Evolutionary conservation across 148 eudicot genomes (phyloP), one percentile per base, ranked within the genome.

Genomic region (Amaranthus palmeri): DNA sequence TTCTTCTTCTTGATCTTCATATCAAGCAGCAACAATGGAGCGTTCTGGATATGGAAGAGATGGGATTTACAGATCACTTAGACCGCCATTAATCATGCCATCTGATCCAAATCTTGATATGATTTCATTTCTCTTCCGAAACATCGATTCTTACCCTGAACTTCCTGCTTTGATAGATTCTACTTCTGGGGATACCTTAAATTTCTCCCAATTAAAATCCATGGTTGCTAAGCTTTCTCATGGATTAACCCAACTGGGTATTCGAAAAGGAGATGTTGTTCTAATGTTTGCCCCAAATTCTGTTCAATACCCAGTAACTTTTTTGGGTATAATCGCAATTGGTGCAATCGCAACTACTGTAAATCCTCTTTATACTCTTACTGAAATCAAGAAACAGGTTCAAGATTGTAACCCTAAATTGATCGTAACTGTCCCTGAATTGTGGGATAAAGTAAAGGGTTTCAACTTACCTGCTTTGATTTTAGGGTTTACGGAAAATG

Each of bases 321-420:
- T 88, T 74, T 81, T 83, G 57, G 86, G 86, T 4, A 61, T 86
- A 67, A 56, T 85, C 51, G 90, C 88, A 15, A 42, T 78, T 10
- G 92, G 90, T n/a, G 90, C 86, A 17, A 77, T 90, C n/a, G 92
- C 86, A 4, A 81, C 87, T 52, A 90, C 96, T 17, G 87, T 76
- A 1, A 90, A 88, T 68, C 92, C 96, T 11, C 0, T 63, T 1
- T 86, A 88, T 61, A 88, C 92, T 0, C 81, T 79, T 18, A 14
- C 74, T 11, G 96, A 90, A 67, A 67, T 90, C 13, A 69, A 78
- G 10, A 90, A 88, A 71, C 96, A 90, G 52, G 70, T 83, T 12
- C 69, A 71, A 50, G 96, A 90, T 72, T 88, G 84, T 46, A 81
- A 79, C 1, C 86, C 96, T 0, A 86, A 79, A 44, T 60, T 86